Evolutionary conservation across 352 stramenopile genomes (phyloP), one percentile per base, ranked within the genome.

Genomic region (Globisporangium splendens): DNA sequence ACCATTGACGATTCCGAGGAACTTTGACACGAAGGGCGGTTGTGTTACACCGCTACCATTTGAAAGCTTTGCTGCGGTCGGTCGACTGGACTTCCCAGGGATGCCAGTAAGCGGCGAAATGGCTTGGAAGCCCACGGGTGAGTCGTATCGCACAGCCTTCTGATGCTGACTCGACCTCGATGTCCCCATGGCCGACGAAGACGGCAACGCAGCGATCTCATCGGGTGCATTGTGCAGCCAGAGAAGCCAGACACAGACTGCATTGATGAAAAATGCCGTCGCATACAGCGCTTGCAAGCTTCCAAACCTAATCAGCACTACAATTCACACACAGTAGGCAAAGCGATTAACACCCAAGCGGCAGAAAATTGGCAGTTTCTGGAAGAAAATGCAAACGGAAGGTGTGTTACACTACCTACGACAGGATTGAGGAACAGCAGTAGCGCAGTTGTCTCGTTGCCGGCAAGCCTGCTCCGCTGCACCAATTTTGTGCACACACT

Each of bases 271-370:
- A 20, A 79, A 49, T 6, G 54, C 54, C 8, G 64, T 50, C 8
- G 70, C 63, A 39, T 61, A 62, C 46, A 73, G 58, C 7, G 50
- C 52, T 17, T 66, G 63, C 13, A 63, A 52, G 33, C 57, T 70
- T 5, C 74, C 72, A 43, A 83, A 87, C 8, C 68, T 65, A 20
- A 84, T 68, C 7, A 86, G 52, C 24, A 82, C 76, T 86, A 22
- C 10, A 21, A 28, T 18, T 31, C 22, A 44, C 17, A 52, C 7
- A 38, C 50, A 17, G 1, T 13, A 31, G 24, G 24, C 24, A 31
- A 2, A 31, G 24, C 2, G 24, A 31, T 31, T 31, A 31, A 5
- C 2, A 5, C 22, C 22, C 12, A 39, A 3, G 8, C 35, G 15
- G 8, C 38, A 33, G 54, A 38, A 22, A 49, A 31, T 59, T 18